These are phyloP conservation scores for Lecanicillium sp. DNA, from an alignment of 2,329 filamentous ascomycete species.

Conservation along the genomic window DNA sequence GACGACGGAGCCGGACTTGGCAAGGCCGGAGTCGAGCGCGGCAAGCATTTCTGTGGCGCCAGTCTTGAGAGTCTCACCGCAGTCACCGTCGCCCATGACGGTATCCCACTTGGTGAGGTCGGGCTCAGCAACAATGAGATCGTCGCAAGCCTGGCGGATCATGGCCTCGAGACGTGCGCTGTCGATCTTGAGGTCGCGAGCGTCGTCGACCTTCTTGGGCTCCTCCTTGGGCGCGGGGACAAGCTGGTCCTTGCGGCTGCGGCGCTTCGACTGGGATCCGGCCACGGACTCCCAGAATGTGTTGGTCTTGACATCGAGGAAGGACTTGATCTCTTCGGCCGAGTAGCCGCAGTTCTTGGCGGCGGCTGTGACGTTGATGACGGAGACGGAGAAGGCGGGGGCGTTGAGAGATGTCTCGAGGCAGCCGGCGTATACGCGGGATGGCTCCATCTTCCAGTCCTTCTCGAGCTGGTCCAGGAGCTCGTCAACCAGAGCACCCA, in stretches of 20 bases:
- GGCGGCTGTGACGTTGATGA: constrained; percentile 50
- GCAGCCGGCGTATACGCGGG: constrained; percentile 52
- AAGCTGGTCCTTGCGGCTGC: constrained; percentile 34
- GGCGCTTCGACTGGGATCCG: constrained; percentile 31
- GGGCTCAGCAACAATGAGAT: constrained; percentile 50
- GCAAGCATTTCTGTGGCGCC: constrained; percentile 42
- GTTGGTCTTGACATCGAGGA: constrained; percentile 58
- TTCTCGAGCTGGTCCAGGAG: constrained; percentile 39
- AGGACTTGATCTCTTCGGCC: constrained; percentile 46
- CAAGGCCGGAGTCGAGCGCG: constrained; percentile 33
- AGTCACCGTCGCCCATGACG: constrained; percentile 59
- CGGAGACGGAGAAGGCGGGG: constrained; percentile 60
- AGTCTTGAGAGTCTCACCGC: constrained; percentile 52
- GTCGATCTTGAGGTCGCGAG: constrained; percentile 42
- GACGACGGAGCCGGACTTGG: constrained; percentile 35
- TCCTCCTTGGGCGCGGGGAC: constrained; percentile 27
- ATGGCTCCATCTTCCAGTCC: constrained; percentile 41
- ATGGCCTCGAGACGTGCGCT: constrained; percentile 43
- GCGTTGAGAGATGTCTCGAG: constrained; percentile 68
- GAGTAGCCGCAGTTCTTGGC: constrained; percentile 37
- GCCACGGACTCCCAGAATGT: constrained; percentile 46
- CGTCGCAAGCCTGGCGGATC: constrained; percentile 45
- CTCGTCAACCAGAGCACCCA: constrained; percentile 47
- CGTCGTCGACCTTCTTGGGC: constrained; percentile 27
- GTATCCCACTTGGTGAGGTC: constrained; percentile 57